Base-by-base conservation (phyloP, 2,329 filamentous ascomycete genomes). In the Rhexocercosporidium sp. region DNA sequence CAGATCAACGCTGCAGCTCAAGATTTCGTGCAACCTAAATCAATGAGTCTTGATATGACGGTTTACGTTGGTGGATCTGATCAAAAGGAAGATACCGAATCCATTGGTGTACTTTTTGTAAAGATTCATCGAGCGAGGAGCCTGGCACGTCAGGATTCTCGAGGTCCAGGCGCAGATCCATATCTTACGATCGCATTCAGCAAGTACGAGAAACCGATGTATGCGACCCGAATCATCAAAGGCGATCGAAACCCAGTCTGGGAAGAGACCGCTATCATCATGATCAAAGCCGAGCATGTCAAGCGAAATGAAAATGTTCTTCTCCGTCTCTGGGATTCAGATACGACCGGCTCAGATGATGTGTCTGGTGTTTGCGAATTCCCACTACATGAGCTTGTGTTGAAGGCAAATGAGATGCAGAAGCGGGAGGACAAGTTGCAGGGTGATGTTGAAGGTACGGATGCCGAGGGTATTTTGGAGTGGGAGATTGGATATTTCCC, bases 151-250 rank as follows among this genome's bases (percentile, higher is more conserved):
- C 69, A 71, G 47, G 69, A 71, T 27, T 59, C 34, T 2, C 59
- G 69, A 62, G 69, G 69, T 12, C 61, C 69, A 27, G 69, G 69
- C 5, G 69, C 69, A 12, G 69, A 71, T 53, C 69, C 69, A 22
- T 71, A 71, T 29, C 62, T 71, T 16, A 71, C 70, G 1, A 71
- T 71, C 29, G 70, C 70, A 16, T 71, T 71, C 57, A 66, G 59
- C 39, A 71, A 71, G 37, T 71, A 71, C 41, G 70, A 71, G 53
- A 71, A 71, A 39, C 70, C 70, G 3, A 71, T 71, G 70, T 71
- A 71, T 31, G 66, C 70, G 8, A 71, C 68, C 49, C 68, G 70
- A 12, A 71, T 71, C n/a, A 71, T 71, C 63, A 71, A 71, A 53
- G 70, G 70, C 1, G 70, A 71, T 56, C 62, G 68, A 3, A 71